Percentiles rank a stretch among this genome's conserved stretches.
These are phyloP conservation scores for Achaetomiella virescens DNA, from an alignment of 495 filamentous ascomycete species.

Conservation along the genomic window DNA sequence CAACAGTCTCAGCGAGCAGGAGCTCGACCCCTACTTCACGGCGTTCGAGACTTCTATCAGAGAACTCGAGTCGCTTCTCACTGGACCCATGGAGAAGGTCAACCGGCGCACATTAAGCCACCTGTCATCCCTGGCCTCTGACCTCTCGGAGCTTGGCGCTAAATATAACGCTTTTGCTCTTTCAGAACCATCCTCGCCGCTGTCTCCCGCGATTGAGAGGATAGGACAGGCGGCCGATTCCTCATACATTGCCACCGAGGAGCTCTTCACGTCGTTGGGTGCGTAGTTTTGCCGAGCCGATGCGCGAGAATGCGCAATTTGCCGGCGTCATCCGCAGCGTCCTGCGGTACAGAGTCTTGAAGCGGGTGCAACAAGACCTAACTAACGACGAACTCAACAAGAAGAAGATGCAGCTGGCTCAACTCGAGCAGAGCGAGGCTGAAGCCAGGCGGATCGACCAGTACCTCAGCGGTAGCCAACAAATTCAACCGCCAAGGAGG, in stretches of 20 bases:
- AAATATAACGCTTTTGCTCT: conserved; percentile 96
- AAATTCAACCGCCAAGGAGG: conserved; percentile 53
- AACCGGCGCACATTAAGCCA: conserved; percentile 86
- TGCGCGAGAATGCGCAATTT: conserved; percentile 95
- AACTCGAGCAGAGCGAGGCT: conserved; percentile 78
- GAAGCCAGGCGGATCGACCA: conserved; percentile 91
- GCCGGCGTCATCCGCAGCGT: conserved; percentile 88
- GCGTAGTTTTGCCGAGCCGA: conserved; percentile 92
- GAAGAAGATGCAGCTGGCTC: conserved; percentile 71
- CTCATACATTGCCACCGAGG: conserved; percentile 92
- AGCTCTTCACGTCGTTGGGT: conserved; percentile 73
- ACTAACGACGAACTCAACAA: conserved; percentile 81
- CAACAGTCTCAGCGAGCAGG: conserved; percentile 71
- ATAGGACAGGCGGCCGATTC: conserved; percentile 92
- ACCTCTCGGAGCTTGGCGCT: conserved; percentile 86
- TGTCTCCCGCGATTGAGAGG: conserved; percentile 90
- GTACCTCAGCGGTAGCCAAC: conserved; percentile 68
- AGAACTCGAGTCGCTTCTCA: conserved; percentile 78
- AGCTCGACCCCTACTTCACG: conserved; percentile 92
- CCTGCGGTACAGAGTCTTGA: conserved; percentile 79
- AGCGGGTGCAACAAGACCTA: conserved; percentile 96
- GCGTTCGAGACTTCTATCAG: conserved; percentile 82
- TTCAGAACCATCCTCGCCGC: conserved; percentile 77
- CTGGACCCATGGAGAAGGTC: conserved; percentile 91
- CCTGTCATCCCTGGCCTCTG: conserved; percentile 70